phyloP scores from a whole-genome alignment of 73 alveolate species.

The Paramecium pentaurelia region DNA sequence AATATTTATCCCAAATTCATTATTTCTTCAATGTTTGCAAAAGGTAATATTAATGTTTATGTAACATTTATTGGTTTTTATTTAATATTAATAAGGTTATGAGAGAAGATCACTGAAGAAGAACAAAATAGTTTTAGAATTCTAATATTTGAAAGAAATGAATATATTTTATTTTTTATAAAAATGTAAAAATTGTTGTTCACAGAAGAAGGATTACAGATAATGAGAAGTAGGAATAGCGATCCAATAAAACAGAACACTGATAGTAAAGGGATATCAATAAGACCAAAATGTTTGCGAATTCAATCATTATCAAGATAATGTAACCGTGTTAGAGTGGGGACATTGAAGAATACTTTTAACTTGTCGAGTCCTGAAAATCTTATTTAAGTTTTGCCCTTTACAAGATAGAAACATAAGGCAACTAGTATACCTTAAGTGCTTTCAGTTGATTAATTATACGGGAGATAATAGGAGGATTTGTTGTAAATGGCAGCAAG shows the following conservation, averaged over 20 bases:
- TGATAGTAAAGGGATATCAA: background rate
- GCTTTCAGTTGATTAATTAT: background rate
- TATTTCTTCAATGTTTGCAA: too few species aligned
- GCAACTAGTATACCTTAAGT: background rate
- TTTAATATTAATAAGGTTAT: too few species aligned
- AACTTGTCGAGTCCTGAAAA: background rate
- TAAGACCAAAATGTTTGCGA: background rate
- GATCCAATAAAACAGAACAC: background rate
- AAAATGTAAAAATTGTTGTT: conserved; percentile 10
- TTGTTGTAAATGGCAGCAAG: background rate
- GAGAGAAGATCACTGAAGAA: background rate
- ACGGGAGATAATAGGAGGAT: background rate
- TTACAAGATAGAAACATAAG: background rate
- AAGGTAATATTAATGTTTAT: too few species aligned
- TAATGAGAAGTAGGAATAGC: background rate
- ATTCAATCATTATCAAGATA: background rate
- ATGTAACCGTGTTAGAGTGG: conserved; percentile 25
- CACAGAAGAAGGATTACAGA: conserved; percentile 20
- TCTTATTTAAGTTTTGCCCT: background rate
- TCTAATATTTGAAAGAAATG: background rate
- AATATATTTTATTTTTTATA: background rate
- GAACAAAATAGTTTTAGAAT: background rate
- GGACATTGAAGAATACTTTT: background rate
- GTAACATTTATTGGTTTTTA: background rate
- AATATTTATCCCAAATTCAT: too few species aligned